Percentiles rank a stretch among this genome's conserved stretches.
These are phyloP conservation scores for Irpex lacteus DNA, from an alignment of 1,284 basidiomycete species.

Conservation along the genomic window DNA sequence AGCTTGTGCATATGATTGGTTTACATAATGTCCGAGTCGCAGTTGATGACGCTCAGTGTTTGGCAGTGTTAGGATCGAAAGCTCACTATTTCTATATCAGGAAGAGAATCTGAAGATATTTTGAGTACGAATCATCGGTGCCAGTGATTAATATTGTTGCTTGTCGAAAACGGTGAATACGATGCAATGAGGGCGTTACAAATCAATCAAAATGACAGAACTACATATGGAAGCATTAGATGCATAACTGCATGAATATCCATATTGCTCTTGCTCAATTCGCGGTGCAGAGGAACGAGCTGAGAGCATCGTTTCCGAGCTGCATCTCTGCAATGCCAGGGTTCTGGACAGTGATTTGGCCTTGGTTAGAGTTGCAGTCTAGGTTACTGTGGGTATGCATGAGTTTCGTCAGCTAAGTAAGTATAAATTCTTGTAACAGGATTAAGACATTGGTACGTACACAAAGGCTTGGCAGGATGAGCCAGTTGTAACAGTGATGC, in stretches of 20 bases:
- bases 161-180: too few relatives aligned
- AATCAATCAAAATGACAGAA: background rate
- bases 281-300: background rate
- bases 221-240: background rate
- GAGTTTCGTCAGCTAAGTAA: background rate
- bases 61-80: slow-evolving; percentile 16
- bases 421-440: background rate
- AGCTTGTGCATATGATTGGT: background rate
- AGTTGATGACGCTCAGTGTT: slow-evolving; percentile 1
- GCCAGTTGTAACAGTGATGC: background rate
- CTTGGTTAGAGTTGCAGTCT: background rate
- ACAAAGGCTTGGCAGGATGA: background rate
- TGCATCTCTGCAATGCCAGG: background rate
- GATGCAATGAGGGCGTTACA: too few relatives aligned
- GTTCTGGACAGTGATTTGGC: background rate
- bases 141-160: too few relatives aligned
- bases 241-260: background rate
- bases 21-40: background rate
- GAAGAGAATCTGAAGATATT: background rate
- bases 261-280: background rate
- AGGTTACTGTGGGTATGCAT: background rate
- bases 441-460: background rate
- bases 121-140: too few relatives aligned
- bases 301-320: background rate
- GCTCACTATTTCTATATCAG: slow-evolving; percentile 4